These are phyloP conservation scores for Trametes meyenii DNA, from an alignment of 768 basidiomycete species.

Conservation along the genomic window DNA sequence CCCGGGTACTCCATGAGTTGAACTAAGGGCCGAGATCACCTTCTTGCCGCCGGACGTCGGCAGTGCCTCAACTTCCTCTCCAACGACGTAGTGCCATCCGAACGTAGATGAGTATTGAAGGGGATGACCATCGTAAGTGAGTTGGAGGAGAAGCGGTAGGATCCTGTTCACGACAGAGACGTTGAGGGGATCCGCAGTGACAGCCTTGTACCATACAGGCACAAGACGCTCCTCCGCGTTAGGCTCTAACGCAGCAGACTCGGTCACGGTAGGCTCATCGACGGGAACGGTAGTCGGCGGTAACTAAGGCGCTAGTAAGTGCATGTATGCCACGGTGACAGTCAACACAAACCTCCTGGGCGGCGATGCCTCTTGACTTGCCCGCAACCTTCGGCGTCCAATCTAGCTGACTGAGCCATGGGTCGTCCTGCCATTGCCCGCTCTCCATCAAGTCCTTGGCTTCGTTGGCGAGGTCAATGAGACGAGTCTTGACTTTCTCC, in stretches of 20 bases:
- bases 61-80: conserved; percentile 40
- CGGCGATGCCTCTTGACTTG: conserved; percentile 63
- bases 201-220: conserved; percentile 61
- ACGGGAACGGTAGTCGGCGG: background rate
- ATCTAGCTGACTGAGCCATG: conserved; percentile 89
- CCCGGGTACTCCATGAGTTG: conserved; percentile 49
- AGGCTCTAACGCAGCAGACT: background rate
- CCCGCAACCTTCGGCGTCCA: conserved; percentile 88
- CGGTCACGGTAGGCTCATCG: background rate
- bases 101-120: conserved; percentile 55
- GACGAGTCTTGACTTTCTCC: conserved; percentile 56
- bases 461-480: conserved; percentile 70
- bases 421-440: conserved; percentile 67
- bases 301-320: background rate
- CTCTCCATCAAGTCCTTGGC: conserved; percentile 51
- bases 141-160: conserved; percentile 67
- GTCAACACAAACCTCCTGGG: conserved; percentile 34
- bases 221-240: background rate
- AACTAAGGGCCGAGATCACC: conserved; percentile 47
- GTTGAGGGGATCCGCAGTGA: conserved; percentile 49
- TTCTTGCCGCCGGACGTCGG: conserved; percentile 49
- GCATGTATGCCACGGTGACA: background rate
- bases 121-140: conserved; percentile 64
- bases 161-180: conserved; percentile 49
- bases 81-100: conserved; percentile 67